phyloP scores from a whole-genome alignment of 257 asterid genomes.

The Solanum arcanum region DNA sequence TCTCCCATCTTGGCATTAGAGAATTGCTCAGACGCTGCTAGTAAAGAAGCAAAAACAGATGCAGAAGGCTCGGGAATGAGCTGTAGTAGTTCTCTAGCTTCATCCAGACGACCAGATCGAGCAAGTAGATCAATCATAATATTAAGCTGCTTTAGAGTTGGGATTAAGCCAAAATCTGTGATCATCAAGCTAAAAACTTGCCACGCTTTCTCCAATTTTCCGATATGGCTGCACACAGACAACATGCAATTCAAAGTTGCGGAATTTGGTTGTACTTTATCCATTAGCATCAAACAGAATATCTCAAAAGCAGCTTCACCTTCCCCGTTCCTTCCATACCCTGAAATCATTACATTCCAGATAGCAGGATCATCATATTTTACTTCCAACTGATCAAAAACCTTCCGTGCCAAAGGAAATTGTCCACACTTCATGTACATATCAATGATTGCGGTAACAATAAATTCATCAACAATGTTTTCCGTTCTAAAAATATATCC shows the following conservation, averaged over 20 bases:
- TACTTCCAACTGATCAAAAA: slow-evolving; percentile 35
- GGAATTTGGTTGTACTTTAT: slow-evolving; percentile 50
- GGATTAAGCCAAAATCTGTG: slow-evolving; percentile 38
- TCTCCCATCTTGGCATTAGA: slow-evolving; percentile 47
- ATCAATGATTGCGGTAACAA: slow-evolving; percentile 69
- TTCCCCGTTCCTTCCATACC: slow-evolving; percentile 65
- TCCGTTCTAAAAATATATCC: slow-evolving; percentile 44
- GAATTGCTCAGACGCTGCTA: slow-evolving; percentile 55
- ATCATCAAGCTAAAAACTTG: slow-evolving; percentile 44
- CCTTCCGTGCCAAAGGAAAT: slow-evolving; percentile 23
- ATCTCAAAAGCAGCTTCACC: slow-evolving; percentile 52
- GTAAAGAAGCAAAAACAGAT: slow-evolving; percentile 46
- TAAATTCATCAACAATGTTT: slow-evolving; percentile 23
- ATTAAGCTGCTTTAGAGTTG: slow-evolving; percentile 49
- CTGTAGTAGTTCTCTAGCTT: slow-evolving; percentile 58
- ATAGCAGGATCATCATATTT: slow-evolving; percentile 61
- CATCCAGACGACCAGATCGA: slow-evolving; percentile 60
- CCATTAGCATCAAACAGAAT: slow-evolving; percentile 46
- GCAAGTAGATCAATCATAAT: slow-evolving; percentile 65
- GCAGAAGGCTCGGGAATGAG: slow-evolving; percentile 35
- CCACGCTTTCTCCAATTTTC: slow-evolving; percentile 51
- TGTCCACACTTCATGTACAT: slow-evolving; percentile 87
- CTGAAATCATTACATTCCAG: slow-evolving; percentile 95
- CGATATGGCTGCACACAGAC: slow-evolving; percentile 61
- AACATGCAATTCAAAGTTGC: slow-evolving; percentile 68